Evolutionary conservation across 306 rosid genomes (phyloP), one percentile per base, ranked within the genome.

Genomic region (Cucumis hystrix): DNA sequence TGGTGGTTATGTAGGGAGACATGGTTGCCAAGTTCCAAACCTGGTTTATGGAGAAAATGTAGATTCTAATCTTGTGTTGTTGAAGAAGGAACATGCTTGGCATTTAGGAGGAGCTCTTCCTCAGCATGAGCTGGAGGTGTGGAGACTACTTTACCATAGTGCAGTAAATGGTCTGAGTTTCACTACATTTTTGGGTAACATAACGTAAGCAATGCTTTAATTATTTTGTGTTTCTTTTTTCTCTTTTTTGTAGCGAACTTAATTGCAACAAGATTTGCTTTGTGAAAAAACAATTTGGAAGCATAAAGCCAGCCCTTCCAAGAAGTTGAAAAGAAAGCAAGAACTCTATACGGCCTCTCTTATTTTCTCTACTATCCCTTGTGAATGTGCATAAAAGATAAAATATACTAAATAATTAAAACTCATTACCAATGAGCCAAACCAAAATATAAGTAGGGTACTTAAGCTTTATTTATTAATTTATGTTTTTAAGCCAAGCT

Each of bases 81-180:
- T 92, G 77, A 95, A 88, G 81, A 86, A 90, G 91, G 90, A 89
- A 74, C 88, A 85, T 80, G 96, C 97, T 78, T 92, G 98, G 97
- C 98, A 88, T 79, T 88, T 95, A 69, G 96, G 97, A 84, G 98
- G 98, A 75, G 90, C 91, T 68, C 96, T 92, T 80, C 66, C 97
- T 23, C 96, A 79, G 67, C 95, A 83, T 12, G 96, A 95, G 81
- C 82, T 89, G 82, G 89, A 80, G 81, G 97, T 87, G 77, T 95
- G 98, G 98, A 88, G 84, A 78, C 96, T 92, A 73, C 83, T 95
- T 80, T 95, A 95, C 83, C 98, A 95, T 61, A 95, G 98, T 86
- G 81, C 93, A 83, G 76, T 84, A 54, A 85, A 88, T 83, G 97
- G 98, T 81, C 92, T 82, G 79, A 92, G 98, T 83, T 95, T 92